Evolutionary conservation across 352 stramenopile genomes (phyloP).

Genomic region (Hyaloperonospora brassicae): DNA sequence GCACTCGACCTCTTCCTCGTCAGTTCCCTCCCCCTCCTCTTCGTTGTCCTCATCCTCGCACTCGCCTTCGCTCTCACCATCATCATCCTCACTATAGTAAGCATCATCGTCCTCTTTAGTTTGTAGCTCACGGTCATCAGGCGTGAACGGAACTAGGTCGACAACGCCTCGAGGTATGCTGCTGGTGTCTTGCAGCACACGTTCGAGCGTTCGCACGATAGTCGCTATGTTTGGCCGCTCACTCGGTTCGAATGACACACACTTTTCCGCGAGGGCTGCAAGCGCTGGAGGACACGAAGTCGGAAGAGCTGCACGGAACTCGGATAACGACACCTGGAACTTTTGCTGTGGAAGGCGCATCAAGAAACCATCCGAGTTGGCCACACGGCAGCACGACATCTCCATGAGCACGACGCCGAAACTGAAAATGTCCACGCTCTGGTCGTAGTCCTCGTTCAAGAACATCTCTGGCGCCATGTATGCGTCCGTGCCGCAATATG

Average conservation of each 20-base stretch:
- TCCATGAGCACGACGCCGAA: slow-evolving; percentile 86
- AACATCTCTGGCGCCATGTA: slow-evolving; percentile 85
- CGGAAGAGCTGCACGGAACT: slow-evolving; percentile 66
- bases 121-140: slow-evolving; percentile 49
- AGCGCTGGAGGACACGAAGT: slow-evolving; percentile 48
- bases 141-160: slow-evolving; percentile 56
- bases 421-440: slow-evolving; percentile 81
- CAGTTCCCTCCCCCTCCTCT: slow-evolving; percentile 16
- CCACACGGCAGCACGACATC: slow-evolving; percentile 71
- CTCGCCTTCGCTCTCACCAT: slow-evolving; percentile 42
- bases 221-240: slow-evolving; percentile 47
- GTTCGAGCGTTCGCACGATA: slow-evolving; percentile 39
- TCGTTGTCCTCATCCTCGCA: slow-evolving; percentile 23
- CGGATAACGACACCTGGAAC: slow-evolving; percentile 48
- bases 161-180: slow-evolving; percentile 26
- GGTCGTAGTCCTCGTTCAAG: slow-evolving; percentile 77
- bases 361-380: slow-evolving; percentile 72
- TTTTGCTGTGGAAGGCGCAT: slow-evolving; percentile 79
- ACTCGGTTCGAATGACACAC: slow-evolving; percentile 65
- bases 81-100: slow-evolving; percentile 46
- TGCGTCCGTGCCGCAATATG: slow-evolving; percentile 80
- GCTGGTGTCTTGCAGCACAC: slow-evolving; percentile 28
- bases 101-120: slow-evolving; percentile 50
- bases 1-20: slow-evolving; percentile 31
- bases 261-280: slow-evolving; percentile 56